Percentiles rank a stretch among this genome's conserved stretches.
Evolutionary conservation across 1,284 basidiomycete species (phyloP).

Genomic region (Bothia castanella): DNA sequence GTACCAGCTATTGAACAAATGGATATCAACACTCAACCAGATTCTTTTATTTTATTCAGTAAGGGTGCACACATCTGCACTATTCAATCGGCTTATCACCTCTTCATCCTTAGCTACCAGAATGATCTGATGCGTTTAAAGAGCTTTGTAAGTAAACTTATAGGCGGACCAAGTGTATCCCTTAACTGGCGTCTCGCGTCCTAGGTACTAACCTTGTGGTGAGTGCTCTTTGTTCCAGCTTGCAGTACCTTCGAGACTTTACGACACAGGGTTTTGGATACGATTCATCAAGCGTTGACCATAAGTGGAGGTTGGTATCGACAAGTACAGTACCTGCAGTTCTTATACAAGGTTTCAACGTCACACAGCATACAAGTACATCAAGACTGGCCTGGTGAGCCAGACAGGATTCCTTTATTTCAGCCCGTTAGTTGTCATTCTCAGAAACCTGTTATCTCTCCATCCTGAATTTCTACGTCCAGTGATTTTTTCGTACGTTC

Average conservation of each 20-base stretch:
- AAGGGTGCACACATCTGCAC: no score
- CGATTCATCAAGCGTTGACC: not conserved
- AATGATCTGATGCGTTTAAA: not conserved
- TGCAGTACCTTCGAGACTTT: no score
- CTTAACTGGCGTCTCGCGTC: no score
- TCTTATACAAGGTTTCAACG: not conserved
- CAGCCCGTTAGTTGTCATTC: not conserved
- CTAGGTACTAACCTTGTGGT: no score
- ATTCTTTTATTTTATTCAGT: no score
- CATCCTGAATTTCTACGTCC: not conserved
- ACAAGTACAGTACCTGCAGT: no score
- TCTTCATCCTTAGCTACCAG: not conserved
- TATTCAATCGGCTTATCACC: not conserved
- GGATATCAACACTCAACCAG: no score
- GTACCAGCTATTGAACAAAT: no score
- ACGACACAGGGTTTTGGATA: not conserved
- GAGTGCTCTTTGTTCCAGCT: no score
- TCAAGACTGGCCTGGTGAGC: not conserved
- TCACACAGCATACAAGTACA: not conserved
- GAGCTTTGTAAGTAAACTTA: not conserved
- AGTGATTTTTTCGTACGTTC: slow-evolving; percentile 6
- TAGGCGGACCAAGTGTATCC: no score
- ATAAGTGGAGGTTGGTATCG: not conserved
- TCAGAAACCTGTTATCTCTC: not conserved
- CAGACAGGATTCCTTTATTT: not conserved